phyloP scores from a whole-genome alignment of 139 green algal genomes.

The Prasinococcaceae sp. region DNA sequence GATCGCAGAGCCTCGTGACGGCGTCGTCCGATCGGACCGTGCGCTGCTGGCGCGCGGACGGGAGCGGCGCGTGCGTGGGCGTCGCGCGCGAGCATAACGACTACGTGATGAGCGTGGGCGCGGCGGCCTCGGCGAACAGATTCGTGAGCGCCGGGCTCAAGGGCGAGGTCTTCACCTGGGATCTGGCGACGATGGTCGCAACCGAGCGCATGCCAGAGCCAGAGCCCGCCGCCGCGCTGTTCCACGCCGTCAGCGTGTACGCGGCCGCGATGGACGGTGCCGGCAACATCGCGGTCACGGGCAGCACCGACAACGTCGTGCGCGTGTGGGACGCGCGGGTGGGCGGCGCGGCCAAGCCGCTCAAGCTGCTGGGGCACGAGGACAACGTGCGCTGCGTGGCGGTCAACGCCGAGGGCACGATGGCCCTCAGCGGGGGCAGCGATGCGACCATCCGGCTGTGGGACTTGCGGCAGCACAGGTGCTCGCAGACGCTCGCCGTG shows the following conservation, averaged over 20 bases:
- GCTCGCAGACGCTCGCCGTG: slow-evolving; percentile 34
- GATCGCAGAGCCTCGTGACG: too few species aligned
- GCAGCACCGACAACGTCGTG: slow-evolving; percentile 42
- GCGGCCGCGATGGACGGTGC: slow-evolving; percentile 44
- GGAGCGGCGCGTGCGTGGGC: too few species aligned
- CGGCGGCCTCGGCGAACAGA: too few species aligned
- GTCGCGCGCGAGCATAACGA: too few species aligned
- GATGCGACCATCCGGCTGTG: slow-evolving; percentile 78
- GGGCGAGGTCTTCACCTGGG: too few species aligned
- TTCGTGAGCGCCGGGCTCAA: too few species aligned
- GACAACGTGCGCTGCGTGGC: slow-evolving; percentile 48
- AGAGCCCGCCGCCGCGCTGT: neutral
- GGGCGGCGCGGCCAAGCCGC: slow-evolving; percentile 33
- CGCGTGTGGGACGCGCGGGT: slow-evolving; percentile 54
- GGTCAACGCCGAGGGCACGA: slow-evolving; percentile 34
- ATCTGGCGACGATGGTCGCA: neutral
- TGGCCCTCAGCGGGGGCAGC: slow-evolving; percentile 51
- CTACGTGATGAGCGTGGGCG: too few species aligned
- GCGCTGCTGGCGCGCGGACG: too few species aligned
- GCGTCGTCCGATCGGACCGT: too few species aligned
- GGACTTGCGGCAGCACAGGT: slow-evolving; percentile 77
- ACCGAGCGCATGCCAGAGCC: neutral
- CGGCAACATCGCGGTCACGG: slow-evolving; percentile 50
- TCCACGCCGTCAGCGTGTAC: slow-evolving; percentile 54
- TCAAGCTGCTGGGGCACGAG: slow-evolving; percentile 62